Evolutionary conservation across 2,329 filamentous ascomycete species (phyloP), one percentile per base, ranked within the genome.

Genomic region (Pyrenophora seminiperda): DNA sequence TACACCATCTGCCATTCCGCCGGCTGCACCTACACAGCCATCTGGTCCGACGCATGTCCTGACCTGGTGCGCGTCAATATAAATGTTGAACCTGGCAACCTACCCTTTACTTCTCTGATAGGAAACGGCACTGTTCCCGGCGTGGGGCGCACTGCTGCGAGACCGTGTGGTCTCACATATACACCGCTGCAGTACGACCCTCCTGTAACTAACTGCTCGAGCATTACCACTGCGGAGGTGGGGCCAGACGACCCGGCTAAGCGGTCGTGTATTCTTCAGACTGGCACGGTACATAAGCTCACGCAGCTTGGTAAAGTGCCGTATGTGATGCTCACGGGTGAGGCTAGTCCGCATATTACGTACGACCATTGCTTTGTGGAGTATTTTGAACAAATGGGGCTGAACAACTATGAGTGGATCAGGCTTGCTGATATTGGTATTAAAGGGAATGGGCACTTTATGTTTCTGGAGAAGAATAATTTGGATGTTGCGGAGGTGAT

Each of bases 381-480:
- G 36, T 65, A 61, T 48, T 47, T 64, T 41, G 53, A 59, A 56
- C 62, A 65, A 60, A 80, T 77, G 2, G 81, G 82, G 5, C 18
- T 38, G 0, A 74, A 79, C 1, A 50, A 59, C 0, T 73, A 76
- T 1, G 71, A 79, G 2, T 77, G 76, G 68, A 55, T 81, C 29
- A 67, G 74, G 41, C 69, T 85, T 36, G 75, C 70, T 0, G 65
- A 78, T 0, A 47, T 70, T 1, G 74, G 74, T 0, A 76, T 84
- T 1, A 62, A 68, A 17, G 83, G 83, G 0, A 85, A 85, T 50
- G 81, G 80, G 0, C 82, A 83, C 58, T 74, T 84, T 50, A 74
- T 79, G 68, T 81, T 81, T 37, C 59, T 83, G 27, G 81, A 83
- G 68, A 74, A 70, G 58, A 83, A 84, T 58, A 82, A 76, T 49